These are phyloP conservation scores for Trypanosoma conorhini DNA, from an alignment of 208 protist genomes.

Conservation along the genomic window DNA sequence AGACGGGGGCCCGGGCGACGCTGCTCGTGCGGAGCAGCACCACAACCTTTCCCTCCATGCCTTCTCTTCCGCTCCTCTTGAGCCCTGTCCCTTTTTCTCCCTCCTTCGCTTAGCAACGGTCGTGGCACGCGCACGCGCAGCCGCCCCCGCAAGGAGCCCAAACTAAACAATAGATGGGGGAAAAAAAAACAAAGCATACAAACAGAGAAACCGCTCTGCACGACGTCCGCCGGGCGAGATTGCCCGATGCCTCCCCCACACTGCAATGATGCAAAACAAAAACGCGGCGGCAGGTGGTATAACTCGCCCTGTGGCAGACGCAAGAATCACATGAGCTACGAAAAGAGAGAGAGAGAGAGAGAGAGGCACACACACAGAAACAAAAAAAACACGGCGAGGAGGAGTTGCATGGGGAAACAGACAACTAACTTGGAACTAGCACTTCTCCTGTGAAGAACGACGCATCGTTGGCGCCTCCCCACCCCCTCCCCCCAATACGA, in stretches of 20 bases:
- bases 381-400: not conserved
- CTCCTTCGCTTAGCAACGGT: not conserved
- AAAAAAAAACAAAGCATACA: not conserved
- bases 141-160: not conserved
- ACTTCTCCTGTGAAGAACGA: not conserved
- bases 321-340: not conserved
- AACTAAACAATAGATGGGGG: not conserved
- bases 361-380: too few species aligned
- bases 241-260: not conserved
- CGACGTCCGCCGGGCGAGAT: not conserved
- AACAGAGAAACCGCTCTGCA: not conserved
- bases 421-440: not conserved
- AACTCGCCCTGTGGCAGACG: not conserved
- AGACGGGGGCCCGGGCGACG: conserved; percentile 58
- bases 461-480: too few species aligned
- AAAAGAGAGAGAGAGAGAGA: not conserved
- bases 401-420: not conserved
- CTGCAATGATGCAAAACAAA: not conserved
- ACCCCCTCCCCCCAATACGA: too few species aligned
- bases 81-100: not conserved
- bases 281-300: not conserved
- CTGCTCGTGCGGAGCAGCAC: conserved; percentile 77
- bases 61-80: not conserved
- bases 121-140: not conserved
- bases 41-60: conserved; percentile 59